Evolutionary conservation across 2,329 filamentous ascomycete species (phyloP).

Genomic region (Apiospora saccharicola): DNA sequence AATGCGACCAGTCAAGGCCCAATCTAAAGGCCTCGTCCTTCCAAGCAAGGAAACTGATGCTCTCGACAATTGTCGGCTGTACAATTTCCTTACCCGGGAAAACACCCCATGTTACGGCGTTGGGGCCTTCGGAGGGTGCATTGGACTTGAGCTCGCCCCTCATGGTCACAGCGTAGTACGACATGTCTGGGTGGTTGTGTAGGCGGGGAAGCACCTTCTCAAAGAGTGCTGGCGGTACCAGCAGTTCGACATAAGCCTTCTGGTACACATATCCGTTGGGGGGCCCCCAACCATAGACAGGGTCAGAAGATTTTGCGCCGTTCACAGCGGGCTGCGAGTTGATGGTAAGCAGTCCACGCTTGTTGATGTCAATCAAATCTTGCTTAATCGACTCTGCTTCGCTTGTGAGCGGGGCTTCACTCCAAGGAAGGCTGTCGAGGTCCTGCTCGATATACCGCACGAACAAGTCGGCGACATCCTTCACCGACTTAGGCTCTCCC

Average conservation of each 20-base stretch:
- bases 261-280: slow-evolving; percentile 97
- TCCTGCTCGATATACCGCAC: slow-evolving; percentile 84
- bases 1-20: slow-evolving; percentile 92
- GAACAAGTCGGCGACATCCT: slow-evolving; percentile 84
- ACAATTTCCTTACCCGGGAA: slow-evolving; percentile 99
- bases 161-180: slow-evolving; percentile 93
- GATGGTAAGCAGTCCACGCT: slow-evolving; percentile 87
- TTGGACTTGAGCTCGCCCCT: slow-evolving; percentile 85
- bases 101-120: slow-evolving; percentile 99
- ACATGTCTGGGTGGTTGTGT: slow-evolving; percentile 79
- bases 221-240: slow-evolving; percentile 83
- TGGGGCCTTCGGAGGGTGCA: slow-evolving; percentile 83
- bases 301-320: slow-evolving; percentile 85
- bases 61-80: slow-evolving; percentile 99
- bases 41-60: slow-evolving; percentile 96
- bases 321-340: slow-evolving; percentile 97
- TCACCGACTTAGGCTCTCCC: slow-evolving; percentile 82
- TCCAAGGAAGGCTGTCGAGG: slow-evolving; percentile 89
- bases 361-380: slow-evolving; percentile 82
- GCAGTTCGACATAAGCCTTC: slow-evolving; percentile 93
- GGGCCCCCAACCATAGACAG: slow-evolving; percentile 93
- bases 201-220: slow-evolving; percentile 80
- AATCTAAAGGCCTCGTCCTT: slow-evolving; percentile 97
- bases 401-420: slow-evolving; percentile 82
- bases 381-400: slow-evolving; percentile 83